Evolutionary conservation across 1,284 basidiomycete genomes (phyloP), one percentile per base, ranked within the genome.

Genomic region (Athelia sp.): DNA sequence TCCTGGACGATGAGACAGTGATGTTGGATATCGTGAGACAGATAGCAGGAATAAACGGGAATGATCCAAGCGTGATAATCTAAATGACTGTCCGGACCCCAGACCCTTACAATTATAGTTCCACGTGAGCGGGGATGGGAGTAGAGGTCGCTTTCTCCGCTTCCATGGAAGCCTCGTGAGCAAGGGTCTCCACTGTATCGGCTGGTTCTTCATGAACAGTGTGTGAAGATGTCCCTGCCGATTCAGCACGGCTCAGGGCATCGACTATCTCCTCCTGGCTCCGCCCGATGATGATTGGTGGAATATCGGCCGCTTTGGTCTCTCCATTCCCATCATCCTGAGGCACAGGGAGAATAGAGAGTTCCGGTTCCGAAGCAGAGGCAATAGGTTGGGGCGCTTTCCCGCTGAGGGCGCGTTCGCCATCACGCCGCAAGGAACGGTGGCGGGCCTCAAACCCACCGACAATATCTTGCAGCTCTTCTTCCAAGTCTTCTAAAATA

Each of bases 391-490:
- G n/a, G 17, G 52, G 59, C 54, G 54, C 60, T 31, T 24, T 21
- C 49, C 13, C 50, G 46, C 46, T 43, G 26, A 31, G 22, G 32
- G 50, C 40, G 31, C 50, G 29, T 42, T 69, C 66, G 47, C 71
- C 74, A 47, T 64, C 67, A 36, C 70, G 68, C 56, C 69, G 73
- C 52, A 79, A 64, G 49, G 66, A 63, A 8, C 74, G 67, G 4
- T 80, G 56, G 18, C 78, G 73, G 6, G 75, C 74, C 49, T 74
- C 66, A 59, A 86, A 84, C n/a, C 79, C 83, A 14, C 68, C 58
- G 23, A 83, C 74, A 19, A 86, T 66, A 46, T 81, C 80, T 49
- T 78, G 65, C 11, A 86, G 64, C 52, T 85, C 83, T 15, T 61
- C 56, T 54, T 81, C 72, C 1, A 85, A 69, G 45, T 76, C 71